Evolutionary conservation across 257 asterid species (phyloP).

Genomic region (Apocynum venetum): DNA sequence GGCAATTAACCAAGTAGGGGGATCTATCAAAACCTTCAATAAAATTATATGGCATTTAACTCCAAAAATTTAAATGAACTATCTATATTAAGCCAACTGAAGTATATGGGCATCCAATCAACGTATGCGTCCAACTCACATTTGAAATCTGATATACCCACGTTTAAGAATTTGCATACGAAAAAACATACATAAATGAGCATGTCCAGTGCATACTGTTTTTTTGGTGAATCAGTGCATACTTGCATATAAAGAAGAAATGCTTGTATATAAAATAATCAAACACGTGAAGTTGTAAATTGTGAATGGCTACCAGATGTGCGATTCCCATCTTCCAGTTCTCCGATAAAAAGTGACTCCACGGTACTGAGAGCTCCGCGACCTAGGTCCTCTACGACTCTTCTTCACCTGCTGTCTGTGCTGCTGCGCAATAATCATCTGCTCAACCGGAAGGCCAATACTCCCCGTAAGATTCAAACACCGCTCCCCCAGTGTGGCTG

Average conservation of each 20-base stretch:
- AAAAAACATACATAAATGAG: neutral
- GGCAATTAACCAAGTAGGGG: neutral
- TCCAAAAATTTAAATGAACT: neutral
- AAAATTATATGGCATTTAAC: neutral
- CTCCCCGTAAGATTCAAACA: slow-evolving; percentile 49
- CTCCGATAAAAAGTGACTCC: slow-evolving; percentile 98
- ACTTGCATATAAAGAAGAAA: neutral
- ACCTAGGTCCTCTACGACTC: slow-evolving; percentile 96
- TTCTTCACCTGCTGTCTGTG: slow-evolving; percentile 61
- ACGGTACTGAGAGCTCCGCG: slow-evolving; percentile 95
- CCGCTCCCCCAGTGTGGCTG: slow-evolving; percentile 17
- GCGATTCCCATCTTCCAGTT: slow-evolving; percentile 99
- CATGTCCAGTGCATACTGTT: neutral
- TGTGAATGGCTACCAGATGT: slow-evolving; percentile 60
- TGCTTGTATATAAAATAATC: neutral
- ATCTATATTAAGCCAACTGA: neutral
- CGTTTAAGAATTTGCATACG: neutral
- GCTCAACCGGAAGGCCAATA: slow-evolving; percentile 37
- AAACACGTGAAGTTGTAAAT: neutral
- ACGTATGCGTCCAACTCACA: neutral
- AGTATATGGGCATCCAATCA: neutral
- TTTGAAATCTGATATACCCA: neutral
- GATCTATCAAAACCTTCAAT: neutral
- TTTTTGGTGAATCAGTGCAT: neutral
- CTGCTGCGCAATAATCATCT: slow-evolving; percentile 40